phyloP scores from a whole-genome alignment of 148 eudicot genomes.

The Chenopodium berlandieri region DNA sequence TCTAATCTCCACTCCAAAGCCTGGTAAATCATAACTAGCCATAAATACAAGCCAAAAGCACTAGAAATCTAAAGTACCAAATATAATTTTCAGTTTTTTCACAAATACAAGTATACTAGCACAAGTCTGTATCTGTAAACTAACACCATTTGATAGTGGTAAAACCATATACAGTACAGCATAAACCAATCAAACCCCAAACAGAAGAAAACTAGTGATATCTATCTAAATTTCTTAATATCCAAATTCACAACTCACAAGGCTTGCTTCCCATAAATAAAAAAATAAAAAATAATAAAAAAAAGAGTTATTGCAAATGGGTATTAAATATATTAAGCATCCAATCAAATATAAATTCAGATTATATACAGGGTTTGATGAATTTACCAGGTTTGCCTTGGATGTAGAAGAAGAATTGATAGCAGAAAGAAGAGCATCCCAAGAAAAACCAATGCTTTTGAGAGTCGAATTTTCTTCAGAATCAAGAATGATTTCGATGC shows the following conservation, averaged over 20 bases:
- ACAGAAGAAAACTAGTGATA: neutral
- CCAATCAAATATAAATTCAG: neutral
- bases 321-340: neutral
- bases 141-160: neutral
- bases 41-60: neutral
- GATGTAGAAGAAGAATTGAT: conserved; percentile 32
- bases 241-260: neutral
- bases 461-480: conserved; percentile 22
- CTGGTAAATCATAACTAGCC: conserved; percentile 26
- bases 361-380: neutral
- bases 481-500: conserved; percentile 24
- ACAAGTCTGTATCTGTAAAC: neutral
- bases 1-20: conserved; percentile 60
- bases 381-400: conserved; percentile 22
- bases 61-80: neutral
- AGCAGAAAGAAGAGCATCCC: conserved; percentile 32
- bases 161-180: neutral
- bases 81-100: neutral
- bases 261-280: neutral
- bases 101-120: neutral
- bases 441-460: conserved; percentile 27
- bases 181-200: neutral
- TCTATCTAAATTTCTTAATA: neutral
- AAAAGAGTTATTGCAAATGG: neutral
- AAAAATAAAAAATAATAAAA: neutral